Evolutionary conservation across 148 eudicot genomes (phyloP).

Genomic region (Dysphania ambrosioides): DNA sequence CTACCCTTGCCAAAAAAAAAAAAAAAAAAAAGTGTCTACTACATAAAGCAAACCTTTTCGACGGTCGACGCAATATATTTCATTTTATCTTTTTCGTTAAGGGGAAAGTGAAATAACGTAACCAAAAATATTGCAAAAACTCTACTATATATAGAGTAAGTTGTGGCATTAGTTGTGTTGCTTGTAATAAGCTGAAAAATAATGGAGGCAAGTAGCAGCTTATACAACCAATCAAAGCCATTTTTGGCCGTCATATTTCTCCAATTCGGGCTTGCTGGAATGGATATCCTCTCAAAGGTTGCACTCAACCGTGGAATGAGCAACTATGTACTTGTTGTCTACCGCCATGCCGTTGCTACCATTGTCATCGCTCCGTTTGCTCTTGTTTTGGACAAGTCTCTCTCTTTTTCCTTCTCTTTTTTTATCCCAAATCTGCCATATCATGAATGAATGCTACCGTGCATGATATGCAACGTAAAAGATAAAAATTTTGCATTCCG

Average conservation of each 20-base stretch:
- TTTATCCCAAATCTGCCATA: background rate
- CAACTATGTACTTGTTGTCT: constrained; percentile 85
- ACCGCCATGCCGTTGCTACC: constrained; percentile 85
- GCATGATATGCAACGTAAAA: too few species aligned
- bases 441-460: too few species aligned
- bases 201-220: constrained; percentile 26
- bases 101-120: background rate
- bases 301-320: constrained; percentile 89
- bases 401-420: constrained; percentile 17
- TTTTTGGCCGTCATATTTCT: constrained; percentile 61
- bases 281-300: constrained; percentile 81
- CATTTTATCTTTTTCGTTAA: background rate
- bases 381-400: constrained; percentile 63
- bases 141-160: constrained; percentile 8
- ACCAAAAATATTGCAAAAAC: background rate
- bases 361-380: constrained; percentile 81
- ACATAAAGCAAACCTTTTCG: background rate
- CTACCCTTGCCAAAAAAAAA: too few species aligned
- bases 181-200: background rate
- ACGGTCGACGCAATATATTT: background rate
- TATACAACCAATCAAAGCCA: constrained; percentile 48
- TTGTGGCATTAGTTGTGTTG: background rate
- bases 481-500: too few species aligned
- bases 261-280: constrained; percentile 82
- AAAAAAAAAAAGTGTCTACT: too few species aligned